A percentile compares a stretch with the other conserved stretches of the same genome.
phyloP scores from a whole-genome alignment of 768 basidiomycete genomes.

The Phlebiopsis flavidoalba region DNA sequence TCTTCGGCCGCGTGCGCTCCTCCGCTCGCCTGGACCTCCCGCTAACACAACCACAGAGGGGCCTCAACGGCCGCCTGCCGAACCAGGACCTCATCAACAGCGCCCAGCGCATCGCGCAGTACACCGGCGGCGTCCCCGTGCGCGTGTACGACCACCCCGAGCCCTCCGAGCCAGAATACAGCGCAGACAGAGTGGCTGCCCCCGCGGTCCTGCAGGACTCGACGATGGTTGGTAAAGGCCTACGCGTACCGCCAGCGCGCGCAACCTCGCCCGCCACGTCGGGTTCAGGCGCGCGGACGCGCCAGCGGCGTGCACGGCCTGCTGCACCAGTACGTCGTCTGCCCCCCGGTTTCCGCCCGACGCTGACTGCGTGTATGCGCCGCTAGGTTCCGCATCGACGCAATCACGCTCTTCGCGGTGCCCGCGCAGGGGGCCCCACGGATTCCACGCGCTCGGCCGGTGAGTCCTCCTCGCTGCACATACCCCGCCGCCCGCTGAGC shows the following conservation, averaged over 20 bases:
- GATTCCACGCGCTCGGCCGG: conserved; percentile 91
- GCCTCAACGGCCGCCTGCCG: conserved; percentile 89
- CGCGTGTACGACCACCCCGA: conserved; percentile 77
- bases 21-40: neutral
- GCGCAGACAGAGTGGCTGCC: too few species aligned
- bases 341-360: too few species aligned
- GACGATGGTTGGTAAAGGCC: conserved; percentile 40
- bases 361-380: neutral
- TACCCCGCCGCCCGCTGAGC: neutral
- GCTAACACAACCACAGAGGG: conserved; percentile 52
- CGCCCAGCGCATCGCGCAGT: conserved; percentile 62
- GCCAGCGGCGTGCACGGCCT: conserved; percentile 89
- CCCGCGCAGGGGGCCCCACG: conserved; percentile 88
- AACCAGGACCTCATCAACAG: conserved; percentile 95
- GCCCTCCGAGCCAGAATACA: conserved; percentile 28
- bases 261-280: conserved; percentile 66
- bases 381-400: conserved; percentile 88
- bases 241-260: conserved; percentile 57
- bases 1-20: conserved; percentile 62
- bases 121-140: conserved; percentile 72
- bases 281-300: conserved; percentile 67
- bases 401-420: conserved; percentile 83
- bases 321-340: conserved; percentile 64
- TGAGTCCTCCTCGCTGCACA: conserved; percentile 29
- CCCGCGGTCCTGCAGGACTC: conserved; percentile 11